A percentile compares a stretch with the other conserved stretches of the same genome.
These are phyloP conservation scores for Blepharisma undulans DNA, from an alignment of 169 alveolate genomes.

Conservation along the genomic window DNA sequence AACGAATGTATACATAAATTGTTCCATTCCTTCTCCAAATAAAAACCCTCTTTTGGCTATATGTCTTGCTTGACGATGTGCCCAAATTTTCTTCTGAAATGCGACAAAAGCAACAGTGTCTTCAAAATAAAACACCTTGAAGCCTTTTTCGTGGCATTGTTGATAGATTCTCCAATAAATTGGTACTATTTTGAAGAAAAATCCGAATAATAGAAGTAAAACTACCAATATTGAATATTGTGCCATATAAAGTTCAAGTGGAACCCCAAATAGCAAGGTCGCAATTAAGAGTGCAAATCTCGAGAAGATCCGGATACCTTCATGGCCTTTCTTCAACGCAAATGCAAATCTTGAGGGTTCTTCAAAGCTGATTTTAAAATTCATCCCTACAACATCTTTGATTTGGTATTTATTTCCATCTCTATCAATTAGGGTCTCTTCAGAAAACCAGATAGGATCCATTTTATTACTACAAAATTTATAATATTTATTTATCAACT, in stretches of 20 bases:
- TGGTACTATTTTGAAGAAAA: not conserved
- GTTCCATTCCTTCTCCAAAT: not conserved
- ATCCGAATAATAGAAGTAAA: not conserved
- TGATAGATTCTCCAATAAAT: not conserved
- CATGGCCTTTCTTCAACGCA: not conserved
- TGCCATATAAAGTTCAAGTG: not conserved
- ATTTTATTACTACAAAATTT: not conserved
- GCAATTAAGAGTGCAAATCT: not conserved
- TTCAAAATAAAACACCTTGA: slow-evolving; percentile 16
- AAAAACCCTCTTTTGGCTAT: not conserved
- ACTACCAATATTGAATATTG: not conserved
- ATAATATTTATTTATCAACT: not conserved
- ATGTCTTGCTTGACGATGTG: not conserved
- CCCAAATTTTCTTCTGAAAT: not conserved
- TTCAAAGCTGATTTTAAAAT: not conserved
- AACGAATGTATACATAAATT: slow-evolving; percentile 4
- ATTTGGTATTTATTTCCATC: not conserved
- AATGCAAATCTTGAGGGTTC: not conserved
- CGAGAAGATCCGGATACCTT: not conserved
- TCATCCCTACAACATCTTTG: not conserved
- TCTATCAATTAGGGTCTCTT: not conserved
- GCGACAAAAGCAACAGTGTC: slow-evolving; percentile 5
- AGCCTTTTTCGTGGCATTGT: not conserved
- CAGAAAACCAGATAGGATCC: not conserved
- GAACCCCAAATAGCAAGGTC: not conserved